phyloP scores from a whole-genome alignment of 2,329 filamentous ascomycete genomes.

The Allantophomopsis cytisporea region DNA sequence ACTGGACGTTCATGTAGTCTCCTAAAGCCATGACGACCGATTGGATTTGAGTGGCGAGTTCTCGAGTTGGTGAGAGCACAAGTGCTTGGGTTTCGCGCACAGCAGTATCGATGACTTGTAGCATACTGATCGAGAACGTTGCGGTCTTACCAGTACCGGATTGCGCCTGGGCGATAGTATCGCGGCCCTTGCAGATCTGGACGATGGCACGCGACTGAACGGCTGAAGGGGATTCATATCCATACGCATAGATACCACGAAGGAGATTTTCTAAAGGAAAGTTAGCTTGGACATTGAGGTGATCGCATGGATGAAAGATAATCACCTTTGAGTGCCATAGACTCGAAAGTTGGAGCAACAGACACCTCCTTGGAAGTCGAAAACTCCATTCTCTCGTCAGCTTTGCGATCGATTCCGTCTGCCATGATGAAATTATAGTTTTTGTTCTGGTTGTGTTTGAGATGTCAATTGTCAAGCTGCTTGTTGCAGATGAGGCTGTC shows the following conservation, averaged over 20 bases:
- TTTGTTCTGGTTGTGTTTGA: constrained; percentile 2
- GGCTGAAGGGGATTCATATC: constrained; percentile 94
- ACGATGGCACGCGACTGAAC: constrained; percentile 98
- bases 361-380: constrained; percentile 96
- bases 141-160: constrained; percentile 95
- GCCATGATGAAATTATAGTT: constrained; percentile 47
- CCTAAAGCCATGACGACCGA: constrained; percentile 99
- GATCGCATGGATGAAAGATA: background rate
- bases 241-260: constrained; percentile 95
- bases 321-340: constrained; percentile 49
- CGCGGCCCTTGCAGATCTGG: constrained; percentile 96
- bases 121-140: constrained; percentile 91
- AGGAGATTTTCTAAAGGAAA: constrained; percentile 66
- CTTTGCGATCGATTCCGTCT: constrained; percentile 78
- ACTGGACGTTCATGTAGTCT: constrained; percentile 99
- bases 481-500: background rate
- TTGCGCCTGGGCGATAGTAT: constrained; percentile 96
- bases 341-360: constrained; percentile 85
- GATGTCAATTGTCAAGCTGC: background rate
- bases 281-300: constrained; percentile 1
- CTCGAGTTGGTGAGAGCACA: constrained; percentile 88
- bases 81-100: constrained; percentile 89
- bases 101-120: constrained; percentile 89
- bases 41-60: constrained; percentile 96
- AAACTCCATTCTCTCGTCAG: constrained; percentile 96